Evolutionary conservation across 2,329 filamentous ascomycete genomes (phyloP).

Genomic region (Exophiala phaeomuriformis): DNA sequence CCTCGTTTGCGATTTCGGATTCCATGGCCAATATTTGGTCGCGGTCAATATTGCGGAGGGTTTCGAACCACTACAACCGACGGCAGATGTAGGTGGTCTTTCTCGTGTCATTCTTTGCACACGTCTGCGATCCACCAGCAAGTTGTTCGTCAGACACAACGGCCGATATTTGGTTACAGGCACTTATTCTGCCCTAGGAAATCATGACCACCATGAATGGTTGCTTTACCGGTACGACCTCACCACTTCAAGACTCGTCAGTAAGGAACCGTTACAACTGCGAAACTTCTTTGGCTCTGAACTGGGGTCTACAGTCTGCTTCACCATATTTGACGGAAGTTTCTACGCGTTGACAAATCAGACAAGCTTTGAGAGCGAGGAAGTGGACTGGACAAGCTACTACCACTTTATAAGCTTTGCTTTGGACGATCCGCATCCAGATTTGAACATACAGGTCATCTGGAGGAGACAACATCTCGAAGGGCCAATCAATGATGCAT

Average conservation of each 20-base stretch:
- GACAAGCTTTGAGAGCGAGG: slow-evolving; percentile 54
- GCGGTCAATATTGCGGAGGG: slow-evolving; percentile 40
- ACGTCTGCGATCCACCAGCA: slow-evolving; percentile 43
- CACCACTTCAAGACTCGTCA: slow-evolving; percentile 35
- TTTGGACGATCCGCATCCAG: slow-evolving; percentile 40
- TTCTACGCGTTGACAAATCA: slow-evolving; percentile 67
- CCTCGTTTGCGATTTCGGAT: slow-evolving; percentile 47
- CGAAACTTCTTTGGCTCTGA: slow-evolving; percentile 56
- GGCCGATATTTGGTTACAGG: slow-evolving; percentile 57
- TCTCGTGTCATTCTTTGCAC: slow-evolving; percentile 38
- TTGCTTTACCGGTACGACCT: slow-evolving; percentile 50
- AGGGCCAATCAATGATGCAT: slow-evolving; percentile 58
- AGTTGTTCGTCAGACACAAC: slow-evolving; percentile 62
- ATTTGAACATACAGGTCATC: slow-evolving; percentile 16
- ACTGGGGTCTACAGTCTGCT: slow-evolving; percentile 61
- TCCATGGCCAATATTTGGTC: slow-evolving; percentile 46
- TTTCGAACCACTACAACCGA: neutral
- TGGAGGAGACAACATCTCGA: slow-evolving; percentile 22
- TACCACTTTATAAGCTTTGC: slow-evolving; percentile 62
- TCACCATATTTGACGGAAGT: slow-evolving; percentile 58
- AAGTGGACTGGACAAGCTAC: slow-evolving; percentile 60
- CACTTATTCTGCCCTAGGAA: slow-evolving; percentile 50
- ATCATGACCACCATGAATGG: slow-evolving; percentile 57
- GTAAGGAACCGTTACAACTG: slow-evolving; percentile 45
- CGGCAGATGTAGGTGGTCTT: slow-evolving; percentile 3